Evolutionary conservation across 805 yeast species (phyloP), one percentile per base, ranked within the genome.

Genomic region (Candida sakaeoensis): DNA sequence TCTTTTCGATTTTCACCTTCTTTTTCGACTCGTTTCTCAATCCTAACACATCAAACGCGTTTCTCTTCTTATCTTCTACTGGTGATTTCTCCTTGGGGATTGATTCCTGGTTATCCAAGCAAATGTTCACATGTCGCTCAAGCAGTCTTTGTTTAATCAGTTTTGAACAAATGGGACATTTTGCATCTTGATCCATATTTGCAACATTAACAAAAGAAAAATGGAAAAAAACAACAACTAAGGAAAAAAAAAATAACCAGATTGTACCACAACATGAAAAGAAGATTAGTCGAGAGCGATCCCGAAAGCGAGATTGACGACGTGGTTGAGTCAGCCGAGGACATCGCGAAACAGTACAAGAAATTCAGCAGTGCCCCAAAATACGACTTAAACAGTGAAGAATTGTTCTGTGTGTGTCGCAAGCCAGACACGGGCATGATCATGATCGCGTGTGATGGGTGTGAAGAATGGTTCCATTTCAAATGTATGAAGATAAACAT

Each of bases 401-500:
- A 82, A 49, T 63, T 85, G 5, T 88, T 71, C 52, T 89, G 97
- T 56, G 61, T 81, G 0, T 89, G 97, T 57, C 71, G 93, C 27
- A 74, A 73, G 44, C 83, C 88, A 0, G 96, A 90, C 52, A 93
- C 90, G 1, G 72, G 71, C 2, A 81, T 78, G 42, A 63, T 89
- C 55, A 90, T 90, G 97, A 84, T 90, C n/a, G 87, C 85, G 0
- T 89, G 97, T 57, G 96, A 89, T 56, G 90, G 87, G 5, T 90
- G 97, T 61, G 96, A 88, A 53, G 96, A 87, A 43, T 90, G 97
- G 97, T 90, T 74, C 55, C 97, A 90, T 60, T 86, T 89, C 59
- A 65, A 63, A 33, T 90, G 97, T 56, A 76, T 89, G 72, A 72
- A 71, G 38, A 55, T 88, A 26, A 70, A 79, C 37, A 57, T 55